Conservation (phyloP, 768 basidiomycete genomes). For the Podaxis sp. region DNA sequence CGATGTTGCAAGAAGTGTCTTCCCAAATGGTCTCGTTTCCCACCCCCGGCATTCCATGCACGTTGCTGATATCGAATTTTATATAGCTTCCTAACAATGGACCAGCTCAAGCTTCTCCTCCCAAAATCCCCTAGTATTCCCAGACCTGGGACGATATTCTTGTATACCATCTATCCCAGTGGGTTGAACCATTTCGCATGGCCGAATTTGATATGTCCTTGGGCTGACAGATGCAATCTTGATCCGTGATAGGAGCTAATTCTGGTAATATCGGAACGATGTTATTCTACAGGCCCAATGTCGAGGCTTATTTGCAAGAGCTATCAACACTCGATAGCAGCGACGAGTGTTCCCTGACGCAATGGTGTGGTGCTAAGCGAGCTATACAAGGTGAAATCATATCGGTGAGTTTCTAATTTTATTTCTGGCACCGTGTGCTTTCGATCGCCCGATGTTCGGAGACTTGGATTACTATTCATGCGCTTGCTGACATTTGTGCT, state of each 20-base stretch:
- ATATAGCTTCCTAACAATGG: conserved; percentile 31
- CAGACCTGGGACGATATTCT: conserved; percentile 31
- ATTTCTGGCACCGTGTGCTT: neutral
- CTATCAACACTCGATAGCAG: conserved; percentile 20
- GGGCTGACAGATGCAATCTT: conserved; percentile 10
- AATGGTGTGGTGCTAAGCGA: conserved; percentile 30
- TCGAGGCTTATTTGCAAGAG: conserved; percentile 26
- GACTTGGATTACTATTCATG: neutral
- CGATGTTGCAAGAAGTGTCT: conserved; percentile 38
- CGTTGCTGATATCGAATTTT: neutral
- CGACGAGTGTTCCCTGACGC: conserved; percentile 21
- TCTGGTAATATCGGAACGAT: conserved; percentile 15
- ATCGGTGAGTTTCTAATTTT: conserved; percentile 22
- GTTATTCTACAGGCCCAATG: conserved; percentile 12
- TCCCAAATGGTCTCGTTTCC: conserved; percentile 26
- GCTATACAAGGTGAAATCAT: conserved; percentile 25
- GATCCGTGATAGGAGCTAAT: conserved; percentile 17
- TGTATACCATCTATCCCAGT: conserved; percentile 26
- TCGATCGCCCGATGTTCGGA: neutral
- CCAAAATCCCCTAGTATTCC: conserved; percentile 26
- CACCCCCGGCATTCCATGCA: neutral
- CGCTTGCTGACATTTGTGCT: neutral
- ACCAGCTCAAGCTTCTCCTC: conserved; percentile 25
- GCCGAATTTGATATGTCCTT: neutral
- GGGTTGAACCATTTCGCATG: conserved; percentile 16